Base-by-base conservation (phyloP, 2,329 filamentous ascomycete genomes). In the Trichoderma sp. region DNA sequence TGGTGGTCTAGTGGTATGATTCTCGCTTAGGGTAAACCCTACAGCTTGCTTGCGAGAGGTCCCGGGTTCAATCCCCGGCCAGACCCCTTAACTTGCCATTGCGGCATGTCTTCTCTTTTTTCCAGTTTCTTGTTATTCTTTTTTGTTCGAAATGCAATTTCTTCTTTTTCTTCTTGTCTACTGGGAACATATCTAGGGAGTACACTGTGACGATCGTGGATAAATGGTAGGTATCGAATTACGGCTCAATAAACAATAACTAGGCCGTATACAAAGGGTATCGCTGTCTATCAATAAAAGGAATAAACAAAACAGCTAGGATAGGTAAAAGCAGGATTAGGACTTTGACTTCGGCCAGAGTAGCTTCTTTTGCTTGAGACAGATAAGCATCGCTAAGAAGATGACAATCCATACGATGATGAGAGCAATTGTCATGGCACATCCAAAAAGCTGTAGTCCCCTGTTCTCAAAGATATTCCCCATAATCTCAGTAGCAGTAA, bases 401-500 rank as follows among this genome's bases (percentile, higher is more conserved):
- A 96, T 89, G 58, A 88, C 83, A 1, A 88, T 74, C 89, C 92
- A 96, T 43, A 89, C 86, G 13, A 89, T 59, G 11, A 95, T 81
- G 14, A 96, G 79, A 8, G 87, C 78, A n/a, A 85, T 83, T 0
- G 91, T 87, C 83, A 94, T 87, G 16, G 87, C 88, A 67, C 88
- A 91, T 0, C 91, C 91, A 37, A 92, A 80, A 11, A 94, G 86
- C 53, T 88, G 81, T 53, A 96, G 86, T 0, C 88, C 85, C 6
- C 79, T 77, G 72, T 83, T 88, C 1, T 85, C 79, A 56, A 92
- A 87, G 0, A 88, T 88, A 11, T 84, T 83, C 0, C 87, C 91
- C 61, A 96, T 86, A 2, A 90, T 87, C 72, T 92, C 89, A 0
- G 92, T 96, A 0, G 92, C 91, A 0, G 90, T 92, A n/a, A 86